phyloP scores from a whole-genome alignment of 495 filamentous ascomycete species.

The Amorphotheca resinae region DNA sequence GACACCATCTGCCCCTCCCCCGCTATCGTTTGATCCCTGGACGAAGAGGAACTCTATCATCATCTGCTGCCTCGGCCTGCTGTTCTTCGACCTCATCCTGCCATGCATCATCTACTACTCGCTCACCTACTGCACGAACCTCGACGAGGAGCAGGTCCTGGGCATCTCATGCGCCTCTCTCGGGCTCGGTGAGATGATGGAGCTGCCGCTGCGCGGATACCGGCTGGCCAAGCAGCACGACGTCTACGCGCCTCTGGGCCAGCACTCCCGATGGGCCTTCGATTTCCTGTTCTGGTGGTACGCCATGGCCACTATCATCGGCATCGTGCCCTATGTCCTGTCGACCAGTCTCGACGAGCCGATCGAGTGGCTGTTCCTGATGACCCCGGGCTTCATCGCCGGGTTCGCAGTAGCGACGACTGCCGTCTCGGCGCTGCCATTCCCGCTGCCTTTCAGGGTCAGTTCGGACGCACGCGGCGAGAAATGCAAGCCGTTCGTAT shows the following conservation, averaged over 20 bases:
- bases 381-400: slow-evolving; percentile 4
- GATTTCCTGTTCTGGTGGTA: slow-evolving; percentile 13
- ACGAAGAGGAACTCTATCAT: slow-evolving; percentile 5
- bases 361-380: slow-evolving; percentile 7
- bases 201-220: slow-evolving; percentile 7
- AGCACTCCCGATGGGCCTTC: slow-evolving; percentile 5
- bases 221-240: slow-evolving; percentile 1
- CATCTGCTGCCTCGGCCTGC: slow-evolving; percentile 2
- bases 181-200: slow-evolving; percentile 5
- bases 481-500: slow-evolving; percentile 6
- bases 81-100: slow-evolving; percentile 10
- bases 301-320: slow-evolving; percentile 6
- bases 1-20: neutral
- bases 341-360: slow-evolving; percentile 7
- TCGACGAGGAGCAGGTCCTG: slow-evolving; percentile 4
- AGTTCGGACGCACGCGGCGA: slow-evolving; percentile 8
- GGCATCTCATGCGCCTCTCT: slow-evolving; percentile 7
- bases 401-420: slow-evolving; percentile 1
- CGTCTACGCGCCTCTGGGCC: slow-evolving; percentile 5
- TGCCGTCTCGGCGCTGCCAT: neutral
- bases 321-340: slow-evolving; percentile 10
- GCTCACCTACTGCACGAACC: neutral
- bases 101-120: slow-evolving; percentile 10
- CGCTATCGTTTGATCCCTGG: slow-evolving; percentile 4
- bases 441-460: slow-evolving; percentile 5